These are phyloP conservation scores for Sungouiozyma ichnusensis DNA, from an alignment of 805 yeast genomes.

Conservation along the genomic window DNA sequence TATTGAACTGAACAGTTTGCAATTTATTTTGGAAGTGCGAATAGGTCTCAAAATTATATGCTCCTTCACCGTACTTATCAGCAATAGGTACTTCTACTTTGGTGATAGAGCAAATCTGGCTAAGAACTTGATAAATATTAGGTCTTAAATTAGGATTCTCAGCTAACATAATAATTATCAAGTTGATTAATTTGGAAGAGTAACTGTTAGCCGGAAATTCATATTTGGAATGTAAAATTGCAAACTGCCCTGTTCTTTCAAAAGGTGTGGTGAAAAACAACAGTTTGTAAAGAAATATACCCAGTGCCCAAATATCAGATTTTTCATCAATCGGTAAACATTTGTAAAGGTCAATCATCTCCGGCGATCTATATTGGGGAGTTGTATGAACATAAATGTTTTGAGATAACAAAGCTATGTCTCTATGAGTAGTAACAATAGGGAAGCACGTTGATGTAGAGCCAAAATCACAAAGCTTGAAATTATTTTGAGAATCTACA, in stretches of 20 bases:
- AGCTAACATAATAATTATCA: conserved; percentile 71
- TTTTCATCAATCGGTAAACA: conserved; percentile 84
- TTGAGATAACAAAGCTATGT: conserved; percentile 65
- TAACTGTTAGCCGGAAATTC: conserved; percentile 69
- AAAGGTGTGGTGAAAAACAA: conserved; percentile 94
- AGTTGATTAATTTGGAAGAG: conserved; percentile 61
- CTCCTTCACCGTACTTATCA: conserved; percentile 37
- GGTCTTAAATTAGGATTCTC: conserved; percentile 81
- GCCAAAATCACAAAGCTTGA: conserved; percentile 90
- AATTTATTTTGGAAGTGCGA: conserved; percentile 38
- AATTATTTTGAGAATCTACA: conserved; percentile 56
- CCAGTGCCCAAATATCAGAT: conserved; percentile 95
- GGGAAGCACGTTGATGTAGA: conserved; percentile 51
- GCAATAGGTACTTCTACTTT: conserved; percentile 43
- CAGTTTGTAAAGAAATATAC: conserved; percentile 80
- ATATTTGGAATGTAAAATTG: conserved; percentile 76
- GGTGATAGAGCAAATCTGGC: conserved; percentile 52
- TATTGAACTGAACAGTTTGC: conserved; percentile 22
- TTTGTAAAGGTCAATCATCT: conserved; percentile 83
- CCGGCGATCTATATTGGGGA: conserved; percentile 92
- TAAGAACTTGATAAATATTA: conserved; percentile 69
- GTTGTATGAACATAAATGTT: conserved; percentile 89
- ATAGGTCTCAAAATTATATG: conserved; percentile 46
- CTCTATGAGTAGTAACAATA: conserved; percentile 66
- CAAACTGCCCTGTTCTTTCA: conserved; percentile 73